Base-by-base conservation (phyloP, 225 moss, liverwort and hornwort species). In the Bryum argenteum region DNA sequence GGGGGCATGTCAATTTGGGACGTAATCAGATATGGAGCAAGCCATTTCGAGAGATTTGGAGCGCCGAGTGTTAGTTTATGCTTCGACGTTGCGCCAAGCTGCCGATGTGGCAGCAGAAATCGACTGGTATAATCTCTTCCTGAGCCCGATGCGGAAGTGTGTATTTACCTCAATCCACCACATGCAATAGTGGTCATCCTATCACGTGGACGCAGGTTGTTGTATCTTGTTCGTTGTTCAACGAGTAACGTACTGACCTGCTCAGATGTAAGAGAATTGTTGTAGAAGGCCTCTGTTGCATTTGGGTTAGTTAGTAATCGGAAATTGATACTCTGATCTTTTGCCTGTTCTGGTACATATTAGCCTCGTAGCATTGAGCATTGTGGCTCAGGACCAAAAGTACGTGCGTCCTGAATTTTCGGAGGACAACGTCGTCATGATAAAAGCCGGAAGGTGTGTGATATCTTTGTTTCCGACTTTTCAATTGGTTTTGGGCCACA, bases 51-150 rank as follows among this genome's bases (percentile, higher is more conserved):
- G 91, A 75, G 89, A 89, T 67, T 64, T 98, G 65, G 90, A 88
- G 78, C 80, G 82, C n/a, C 88, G 84, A 84, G 79, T 98, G 33
- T 72, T 77, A 48, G 53, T 75, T 26, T 78, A 81, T 70, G 83
- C 81, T 60, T 60, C 83, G 24, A 66, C 84, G 39, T 76, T 98
- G 78, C 82, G 79, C 68, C 72, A 84, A 83, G 97, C 94, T 47
- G 87, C 89, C 16, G 87, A 83, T 72, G 89, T 89, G 65, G 94
- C 92, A 75, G 97, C 97, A 74, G 97, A 94, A 83, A 76, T 98
- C 56, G 97, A 98, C 81, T 98, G 97, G 97, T 97, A 85, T 67
- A 55, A 28, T 21, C 38, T 52, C 26, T 43, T 37, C 16, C 40
- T 54, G 33, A 63, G 24, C 16, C 58, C 16, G 20, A 70, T 39